phyloP scores from a whole-genome alignment of 23 red algal species.

The Agarophyton chilense region DNA sequence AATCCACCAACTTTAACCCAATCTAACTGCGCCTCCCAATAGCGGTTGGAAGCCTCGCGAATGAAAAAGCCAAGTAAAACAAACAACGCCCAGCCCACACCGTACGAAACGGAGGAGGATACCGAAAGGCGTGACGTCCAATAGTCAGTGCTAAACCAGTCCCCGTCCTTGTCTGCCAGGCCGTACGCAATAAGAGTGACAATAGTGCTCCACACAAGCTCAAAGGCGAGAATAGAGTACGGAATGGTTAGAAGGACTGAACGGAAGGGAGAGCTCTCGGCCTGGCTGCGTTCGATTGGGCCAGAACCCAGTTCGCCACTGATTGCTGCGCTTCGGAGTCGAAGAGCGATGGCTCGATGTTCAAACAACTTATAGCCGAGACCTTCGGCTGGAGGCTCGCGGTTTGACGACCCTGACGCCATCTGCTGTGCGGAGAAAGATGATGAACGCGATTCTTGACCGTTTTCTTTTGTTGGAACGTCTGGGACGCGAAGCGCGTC shows the following conservation, averaged over 20 bases:
- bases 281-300: not conserved
- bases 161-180: not conserved
- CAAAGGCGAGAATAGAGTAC: constrained; percentile 24
- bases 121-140: constrained; percentile 38
- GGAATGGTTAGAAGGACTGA: constrained; percentile 13
- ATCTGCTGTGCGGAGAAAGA: too few species aligned
- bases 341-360: not conserved
- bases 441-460: too few species aligned
- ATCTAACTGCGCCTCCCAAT: constrained; percentile 15
- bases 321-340: not conserved
- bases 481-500: too few species aligned
- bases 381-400: too few species aligned
- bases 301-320: constrained; percentile 37
- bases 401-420: too few species aligned
- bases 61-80: constrained; percentile 60
- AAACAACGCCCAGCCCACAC: constrained; percentile 59
- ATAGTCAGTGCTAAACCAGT: constrained; percentile 4
- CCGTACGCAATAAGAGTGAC: constrained; percentile 38
- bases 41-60: constrained; percentile 29
- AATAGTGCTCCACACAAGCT: constrained; percentile 33
- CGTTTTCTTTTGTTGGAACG: too few species aligned
- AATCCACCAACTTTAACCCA: not conserved
- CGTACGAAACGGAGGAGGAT: constrained; percentile 39
- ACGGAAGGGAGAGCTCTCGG: not conserved
- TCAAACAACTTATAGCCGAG: not conserved